Evolutionary conservation across 202 grass and related monocot genomes (phyloP).

Genomic region (Schoenoplectus tabernaemontani): DNA sequence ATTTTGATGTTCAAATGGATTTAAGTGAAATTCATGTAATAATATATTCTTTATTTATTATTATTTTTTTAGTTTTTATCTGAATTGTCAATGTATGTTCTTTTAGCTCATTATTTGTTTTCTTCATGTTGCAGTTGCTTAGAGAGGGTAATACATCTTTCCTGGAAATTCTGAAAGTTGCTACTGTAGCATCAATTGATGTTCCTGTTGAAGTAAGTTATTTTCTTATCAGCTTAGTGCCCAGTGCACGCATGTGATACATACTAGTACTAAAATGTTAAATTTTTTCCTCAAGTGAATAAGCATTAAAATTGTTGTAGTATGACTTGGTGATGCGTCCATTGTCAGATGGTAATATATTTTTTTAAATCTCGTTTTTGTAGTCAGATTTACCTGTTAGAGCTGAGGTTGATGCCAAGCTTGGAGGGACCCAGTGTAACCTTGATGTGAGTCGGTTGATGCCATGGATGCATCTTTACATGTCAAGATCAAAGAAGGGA

Average conservation of each 20-base stretch:
- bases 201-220: conserved; percentile 71
- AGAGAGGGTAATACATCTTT: conserved; percentile 69
- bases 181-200: conserved; percentile 55
- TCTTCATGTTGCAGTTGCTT: conserved; percentile 54
- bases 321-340: background rate
- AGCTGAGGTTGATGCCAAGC: conserved; percentile 86
- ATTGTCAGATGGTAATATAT: conserved; percentile 6
- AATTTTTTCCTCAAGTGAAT: background rate
- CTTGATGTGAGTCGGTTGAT: conserved; percentile 73
- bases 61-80: conserved; percentile 17
- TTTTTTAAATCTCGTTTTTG: conserved; percentile 22
- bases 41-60: conserved; percentile 13
- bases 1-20: conserved; percentile 87
- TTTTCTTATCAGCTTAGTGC: background rate
- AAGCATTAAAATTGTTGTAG: background rate
- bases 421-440: conserved; percentile 84
- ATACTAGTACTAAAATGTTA: background rate
- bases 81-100: conserved; percentile 16
- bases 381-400: conserved; percentile 71
- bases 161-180: conserved; percentile 89
- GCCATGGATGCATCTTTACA: conserved; percentile 63
- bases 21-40: conserved; percentile 88
- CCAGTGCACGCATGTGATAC: background rate
- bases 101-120: conserved; percentile 27
- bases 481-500: conserved; percentile 47